Evolutionary conservation across 768 basidiomycete genomes (phyloP).

Genomic region (Gyrodon lividus): DNA sequence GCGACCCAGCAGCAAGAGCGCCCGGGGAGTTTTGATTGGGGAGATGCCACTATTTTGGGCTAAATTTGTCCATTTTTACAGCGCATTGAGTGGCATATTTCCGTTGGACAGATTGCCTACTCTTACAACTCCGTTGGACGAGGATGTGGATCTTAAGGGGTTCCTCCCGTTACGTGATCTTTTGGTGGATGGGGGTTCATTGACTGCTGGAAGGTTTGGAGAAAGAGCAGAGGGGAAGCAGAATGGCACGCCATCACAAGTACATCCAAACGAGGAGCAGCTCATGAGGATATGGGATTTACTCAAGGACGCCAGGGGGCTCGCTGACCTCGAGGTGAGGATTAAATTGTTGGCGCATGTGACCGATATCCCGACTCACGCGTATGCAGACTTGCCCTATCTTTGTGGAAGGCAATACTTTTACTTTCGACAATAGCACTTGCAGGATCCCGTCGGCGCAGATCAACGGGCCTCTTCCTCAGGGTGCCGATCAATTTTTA

Average conservation of each 20-base stretch:
- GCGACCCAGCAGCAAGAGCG: constrained; percentile 13
- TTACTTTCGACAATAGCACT: constrained; percentile 13
- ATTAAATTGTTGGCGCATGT: constrained; percentile 9
- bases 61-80: constrained; percentile 64
- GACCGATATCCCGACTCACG: constrained; percentile 12
- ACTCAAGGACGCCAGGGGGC: constrained; percentile 61
- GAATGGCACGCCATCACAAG: constrained; percentile 32
- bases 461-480: background rate
- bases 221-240: constrained; percentile 23
- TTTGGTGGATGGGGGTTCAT: constrained; percentile 37
- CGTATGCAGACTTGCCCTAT: constrained; percentile 26
- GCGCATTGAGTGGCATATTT: constrained; percentile 62
- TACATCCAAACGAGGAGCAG: constrained; percentile 94
- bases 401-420: constrained; percentile 20
- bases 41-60: constrained; percentile 64
- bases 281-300: constrained; percentile 91
- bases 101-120: constrained; percentile 60
- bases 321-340: constrained; percentile 60
- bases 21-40: constrained; percentile 28
- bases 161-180: constrained; percentile 78
- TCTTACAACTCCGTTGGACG: constrained; percentile 69
- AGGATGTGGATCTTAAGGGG: constrained; percentile 86
- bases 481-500: constrained; percentile 16
- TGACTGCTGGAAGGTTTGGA: constrained; percentile 11
- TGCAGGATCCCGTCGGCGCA: constrained; percentile 8